Percentiles rank a stretch among this genome's conserved stretches.
Conservation (phyloP, 1,284 basidiomycete species). For the Porogramme epimiltina region DNA sequence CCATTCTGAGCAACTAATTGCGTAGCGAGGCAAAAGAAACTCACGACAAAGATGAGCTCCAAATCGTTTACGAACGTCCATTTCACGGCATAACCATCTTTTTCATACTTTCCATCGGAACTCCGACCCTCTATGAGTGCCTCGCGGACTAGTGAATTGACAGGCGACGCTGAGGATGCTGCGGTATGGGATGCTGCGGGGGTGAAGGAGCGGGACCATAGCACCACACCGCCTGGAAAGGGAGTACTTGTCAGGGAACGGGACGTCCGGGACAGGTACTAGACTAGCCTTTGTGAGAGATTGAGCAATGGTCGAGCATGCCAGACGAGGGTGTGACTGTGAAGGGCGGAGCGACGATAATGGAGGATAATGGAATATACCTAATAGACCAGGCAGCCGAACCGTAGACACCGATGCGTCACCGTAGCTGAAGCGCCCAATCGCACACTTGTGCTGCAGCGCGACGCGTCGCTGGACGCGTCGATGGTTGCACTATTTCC, state of each 20-base stretch:
- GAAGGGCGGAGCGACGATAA: not conserved
- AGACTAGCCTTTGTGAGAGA: conserved; percentile 87
- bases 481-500: no score
- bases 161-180: conserved; percentile 79
- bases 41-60: conserved; percentile 91
- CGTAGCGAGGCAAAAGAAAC: conserved; percentile 31
- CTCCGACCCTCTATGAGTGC: conserved; percentile 86
- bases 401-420: no score
- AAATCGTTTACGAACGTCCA: conserved; percentile 94
- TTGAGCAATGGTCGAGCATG: conserved; percentile 90
- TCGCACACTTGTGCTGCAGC: no score
- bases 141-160: conserved; percentile 88
- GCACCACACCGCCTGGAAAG: conserved; percentile 78
- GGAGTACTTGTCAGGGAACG: no score
- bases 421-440: no score
- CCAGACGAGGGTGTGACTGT: not conserved
- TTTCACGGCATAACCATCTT: conserved; percentile 88
- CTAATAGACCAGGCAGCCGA: no score
- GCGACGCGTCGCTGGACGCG: no score
- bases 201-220: conserved; percentile 93
- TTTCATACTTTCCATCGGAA: conserved; percentile 82
- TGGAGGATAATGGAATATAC: no score
- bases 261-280: no score
- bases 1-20: not conserved
- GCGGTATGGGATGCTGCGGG: conserved; percentile 78